Conservation (phyloP, 768 basidiomycete genomes). For the Russula compacta region DNA sequence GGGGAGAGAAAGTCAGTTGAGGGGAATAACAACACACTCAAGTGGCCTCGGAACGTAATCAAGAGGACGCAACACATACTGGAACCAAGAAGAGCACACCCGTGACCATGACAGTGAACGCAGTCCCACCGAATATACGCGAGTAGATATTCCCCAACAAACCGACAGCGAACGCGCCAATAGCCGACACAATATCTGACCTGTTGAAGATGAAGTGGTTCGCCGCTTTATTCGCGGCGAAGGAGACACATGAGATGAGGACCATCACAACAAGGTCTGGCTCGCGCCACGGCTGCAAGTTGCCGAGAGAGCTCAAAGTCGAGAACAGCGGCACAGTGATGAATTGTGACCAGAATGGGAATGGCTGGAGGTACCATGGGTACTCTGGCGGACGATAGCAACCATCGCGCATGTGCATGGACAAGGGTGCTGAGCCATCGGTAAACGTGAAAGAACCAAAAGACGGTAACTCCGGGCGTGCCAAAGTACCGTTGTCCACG, state of each 20-base stretch:
- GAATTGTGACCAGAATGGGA: slow-evolving; percentile 71
- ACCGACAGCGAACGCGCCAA: slow-evolving; percentile 77
- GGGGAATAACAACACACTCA: background rate
- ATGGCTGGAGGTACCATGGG: slow-evolving; percentile 75
- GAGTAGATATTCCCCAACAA: slow-evolving; percentile 75
- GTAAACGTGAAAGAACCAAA: slow-evolving; percentile 61
- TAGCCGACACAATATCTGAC: slow-evolving; percentile 75
- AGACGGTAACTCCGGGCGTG: slow-evolving; percentile 35
- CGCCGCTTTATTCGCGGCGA: slow-evolving; percentile 71
- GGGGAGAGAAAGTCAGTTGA: slow-evolving; percentile 1
- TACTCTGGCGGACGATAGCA: slow-evolving; percentile 60
- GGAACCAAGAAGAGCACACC: slow-evolving; percentile 83
- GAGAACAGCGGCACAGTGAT: slow-evolving; percentile 72
- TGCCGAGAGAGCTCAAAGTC: slow-evolving; percentile 59
- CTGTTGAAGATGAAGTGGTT: slow-evolving; percentile 81
- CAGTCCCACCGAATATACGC: slow-evolving; percentile 73
- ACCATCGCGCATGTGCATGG: slow-evolving; percentile 46
- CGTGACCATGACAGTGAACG: slow-evolving; percentile 86
- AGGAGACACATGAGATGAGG: slow-evolving; percentile 70
- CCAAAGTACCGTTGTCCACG: slow-evolving; percentile 43
- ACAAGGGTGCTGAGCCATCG: slow-evolving; percentile 38
- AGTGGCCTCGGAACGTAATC: background rate
- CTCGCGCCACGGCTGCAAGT: slow-evolving; percentile 67
- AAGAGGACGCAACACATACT: slow-evolving; percentile 36
- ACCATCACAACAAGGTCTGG: slow-evolving; percentile 77